Base-by-base conservation (phyloP, 441 rosid genomes). In the Corymbia calophylla region DNA sequence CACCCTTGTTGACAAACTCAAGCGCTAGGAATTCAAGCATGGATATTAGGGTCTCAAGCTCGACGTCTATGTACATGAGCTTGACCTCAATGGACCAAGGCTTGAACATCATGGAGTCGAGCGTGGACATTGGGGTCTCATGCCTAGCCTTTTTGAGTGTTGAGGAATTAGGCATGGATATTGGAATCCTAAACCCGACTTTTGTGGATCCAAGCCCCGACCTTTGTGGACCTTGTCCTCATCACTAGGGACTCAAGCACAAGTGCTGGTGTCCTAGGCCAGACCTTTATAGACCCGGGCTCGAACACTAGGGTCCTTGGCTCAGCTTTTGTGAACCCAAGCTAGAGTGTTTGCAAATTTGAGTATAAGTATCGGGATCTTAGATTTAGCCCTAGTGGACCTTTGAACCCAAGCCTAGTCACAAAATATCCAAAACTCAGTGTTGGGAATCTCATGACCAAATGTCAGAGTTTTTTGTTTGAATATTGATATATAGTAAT, bases 171-270 rank as follows among this genome's bases (percentile, higher is more conserved):
- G 4, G 49, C 15, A 39, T 6, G 16, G 14, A 14, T 11, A 27
- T 10, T 3, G 25, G 7, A 39, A 39, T 39, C 44, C 44, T 39
- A 39, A 39, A 39, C 5, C 44, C 5, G 44, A 39, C 44, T 39
- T 39, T 39, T 39, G 44, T 39, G 68, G 32, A 29, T 12, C 2
- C 1, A 1, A 73, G 29, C 49, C 7, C 7, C 1, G 1, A 39
- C 49, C 47, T 73, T 0, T 19, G 8, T 2, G 15, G 49, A 39
- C 82, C 7, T 3, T 9, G 8, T 29, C 48, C 27, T 6, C 5
- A 21, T 16, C 1, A 1, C 1, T 2, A 0, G 1, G 82, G 9
- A 73, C 3, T 39, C 5, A 10, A 2, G 9, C 9, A 21, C 5
- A 1, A 2, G 2, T 35, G 21, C 2, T 6, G 9, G 47, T 47